Base-by-base conservation (phyloP, 2,329 filamentous ascomycete species). In the Aotearoamyces nothofagi region DNA sequence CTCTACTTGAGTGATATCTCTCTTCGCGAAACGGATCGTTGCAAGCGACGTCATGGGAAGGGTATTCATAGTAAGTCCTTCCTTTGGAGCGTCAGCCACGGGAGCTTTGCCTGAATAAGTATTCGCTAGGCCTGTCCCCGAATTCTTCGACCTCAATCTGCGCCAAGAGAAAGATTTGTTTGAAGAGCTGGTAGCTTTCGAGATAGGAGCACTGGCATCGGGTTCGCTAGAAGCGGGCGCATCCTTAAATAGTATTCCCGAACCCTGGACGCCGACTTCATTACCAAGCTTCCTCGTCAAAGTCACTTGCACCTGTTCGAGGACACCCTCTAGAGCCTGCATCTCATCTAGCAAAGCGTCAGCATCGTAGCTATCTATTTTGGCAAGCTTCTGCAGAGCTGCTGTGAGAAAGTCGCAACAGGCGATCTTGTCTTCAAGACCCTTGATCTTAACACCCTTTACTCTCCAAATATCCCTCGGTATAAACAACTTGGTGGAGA, bases 341-440 rank as follows among this genome's bases (percentile, higher is more conserved):
- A 98, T 90, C 52, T 98, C 90, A 43, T 92, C 84, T 10, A 93
- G 62, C 12, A 96, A 74, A 1, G 84, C 82, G 47, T 94, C 87
- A 0, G 87, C 86, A 49, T 98, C 87, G 37, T 73, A 78, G 0
- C 78, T 90, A 44, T 98, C 83, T 1, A 93, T 84, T 37, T 73
- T 69, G 5, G 75, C 71, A 19, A 98, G 66, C 49, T 86, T 90
- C 32, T 83, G 65, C 16, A 98, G 60, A 7, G 87, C 86, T 1
- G 86, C 83, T 1, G 87, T 96, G 27, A 98, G 65, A 29, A 83
- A 65, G 51, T 98, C 90, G 50, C 86, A 94, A 37, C 84, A 83
- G 9, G 81, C 69, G 30, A 94, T 76, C 58, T 98, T 98, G 44
- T 98, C 90, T 39, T 98, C 90, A 1, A 96, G 48, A 17, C 76